These are phyloP conservation scores for Gentiana macrophylla DNA, from an alignment of 257 asterid genomes.

Conservation along the genomic window DNA sequence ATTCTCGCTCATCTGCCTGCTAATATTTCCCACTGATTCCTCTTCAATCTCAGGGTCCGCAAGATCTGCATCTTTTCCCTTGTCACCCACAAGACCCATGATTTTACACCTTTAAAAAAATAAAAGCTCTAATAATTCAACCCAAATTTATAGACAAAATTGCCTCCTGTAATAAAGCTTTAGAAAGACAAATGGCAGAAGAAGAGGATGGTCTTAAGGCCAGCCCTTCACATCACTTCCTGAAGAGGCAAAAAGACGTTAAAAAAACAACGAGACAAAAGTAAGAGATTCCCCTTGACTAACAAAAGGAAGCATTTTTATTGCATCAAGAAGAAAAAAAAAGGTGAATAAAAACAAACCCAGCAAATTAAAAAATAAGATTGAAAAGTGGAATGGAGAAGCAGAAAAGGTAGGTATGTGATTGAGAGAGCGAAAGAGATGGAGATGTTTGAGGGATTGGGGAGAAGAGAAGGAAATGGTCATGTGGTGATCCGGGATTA, in stretches of 20 bases:
- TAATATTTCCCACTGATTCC: slow-evolving; percentile 27
- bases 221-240: too few species aligned
- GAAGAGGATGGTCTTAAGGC: not conserved
- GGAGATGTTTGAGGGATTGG: slow-evolving; percentile 20
- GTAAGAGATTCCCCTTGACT: not conserved
- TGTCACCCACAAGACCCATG: slow-evolving; percentile 62
- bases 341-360: too few species aligned
- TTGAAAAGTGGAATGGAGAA: slow-evolving; percentile 3
- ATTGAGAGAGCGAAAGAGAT: slow-evolving; percentile 11
- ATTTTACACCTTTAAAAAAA: slow-evolving; percentile 41
- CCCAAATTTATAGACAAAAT: slow-evolving; percentile 47
- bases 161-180: not conserved
- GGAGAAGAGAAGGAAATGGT: slow-evolving; percentile 26
- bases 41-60: slow-evolving; percentile 41
- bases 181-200: slow-evolving; percentile 8
- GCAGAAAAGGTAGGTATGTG: slow-evolving; percentile 11
- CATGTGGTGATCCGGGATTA: slow-evolving; percentile 72
- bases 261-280: slow-evolving; percentile 1
- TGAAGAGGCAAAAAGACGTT: not conserved
- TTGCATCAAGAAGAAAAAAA: not conserved
- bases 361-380: not conserved
- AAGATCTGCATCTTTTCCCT: slow-evolving; percentile 7
- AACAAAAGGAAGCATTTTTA: not conserved
- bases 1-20: slow-evolving; percentile 42
- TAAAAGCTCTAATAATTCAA: slow-evolving; percentile 47